Conservation (phyloP, 78 protist genomes). For the Protostelium mycophagum region DNA sequence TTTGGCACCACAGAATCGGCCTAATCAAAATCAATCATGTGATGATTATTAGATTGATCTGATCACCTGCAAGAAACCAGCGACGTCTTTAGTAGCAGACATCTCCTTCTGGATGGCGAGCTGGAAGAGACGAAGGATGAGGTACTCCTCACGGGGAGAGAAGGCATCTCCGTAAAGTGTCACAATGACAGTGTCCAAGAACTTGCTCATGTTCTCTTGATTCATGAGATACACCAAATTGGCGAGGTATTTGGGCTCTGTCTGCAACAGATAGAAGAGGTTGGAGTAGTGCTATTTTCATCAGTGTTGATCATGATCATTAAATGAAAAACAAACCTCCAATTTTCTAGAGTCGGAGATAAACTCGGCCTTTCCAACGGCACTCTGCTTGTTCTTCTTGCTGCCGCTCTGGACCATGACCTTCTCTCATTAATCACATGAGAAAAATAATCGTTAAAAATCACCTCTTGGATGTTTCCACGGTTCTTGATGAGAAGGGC, state of each 20-base stretch:
- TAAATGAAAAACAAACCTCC: no score
- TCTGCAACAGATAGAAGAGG: constrained; percentile 74
- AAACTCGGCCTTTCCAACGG: constrained; percentile 51
- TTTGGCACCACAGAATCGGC: constrained; percentile 74
- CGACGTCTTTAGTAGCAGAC: constrained; percentile 45
- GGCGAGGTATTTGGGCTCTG: constrained; percentile 83
- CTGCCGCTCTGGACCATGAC: background rate
- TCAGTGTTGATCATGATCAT: constrained; percentile 12
- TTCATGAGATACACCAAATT: constrained; percentile 50
- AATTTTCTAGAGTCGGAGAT: constrained; percentile 64
- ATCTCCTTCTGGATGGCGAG: constrained; percentile 68
- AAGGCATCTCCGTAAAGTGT: constrained; percentile 84
- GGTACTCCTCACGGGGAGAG: constrained; percentile 82
- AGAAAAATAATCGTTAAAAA: background rate
- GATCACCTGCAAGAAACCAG: constrained; percentile 63
- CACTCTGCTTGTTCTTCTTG: constrained; percentile 41
- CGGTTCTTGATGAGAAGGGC: constrained; percentile 74
- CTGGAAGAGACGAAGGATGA: constrained; percentile 65
- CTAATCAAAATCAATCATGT: no score
- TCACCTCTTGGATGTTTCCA: constrained; percentile 36
- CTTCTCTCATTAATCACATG: background rate
- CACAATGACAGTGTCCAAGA: constrained; percentile 73
- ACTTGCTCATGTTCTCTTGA: constrained; percentile 72
- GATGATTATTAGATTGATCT: no score
- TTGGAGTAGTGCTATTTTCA: constrained; percentile 53